Evolutionary conservation across 2,329 filamentous ascomycete species (phyloP).

Genomic region (Aspergillus sergii): DNA sequence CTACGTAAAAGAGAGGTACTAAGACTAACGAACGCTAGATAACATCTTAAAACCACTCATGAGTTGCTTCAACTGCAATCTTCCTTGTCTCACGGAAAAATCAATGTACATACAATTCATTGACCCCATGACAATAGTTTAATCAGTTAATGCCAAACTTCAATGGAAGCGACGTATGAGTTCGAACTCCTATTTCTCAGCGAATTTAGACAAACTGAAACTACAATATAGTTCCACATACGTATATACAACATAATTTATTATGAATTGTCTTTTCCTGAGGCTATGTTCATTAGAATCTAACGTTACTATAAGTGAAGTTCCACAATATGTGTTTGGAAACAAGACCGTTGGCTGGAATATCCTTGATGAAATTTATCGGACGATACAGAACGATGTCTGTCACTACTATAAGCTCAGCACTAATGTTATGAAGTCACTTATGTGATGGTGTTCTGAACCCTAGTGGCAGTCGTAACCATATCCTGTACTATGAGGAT

Average conservation of each 20-base stretch:
- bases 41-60: background rate
- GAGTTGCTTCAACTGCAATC: background rate
- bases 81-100: background rate
- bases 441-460: background rate
- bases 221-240: background rate
- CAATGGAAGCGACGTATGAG: background rate
- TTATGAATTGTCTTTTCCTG: background rate
- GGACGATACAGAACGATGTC: background rate
- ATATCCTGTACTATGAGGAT: background rate
- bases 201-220: background rate
- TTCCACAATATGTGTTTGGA: background rate
- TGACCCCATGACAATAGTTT: background rate
- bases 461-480: background rate
- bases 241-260: background rate
- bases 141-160: background rate
- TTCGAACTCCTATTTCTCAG: background rate
- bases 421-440: background rate
- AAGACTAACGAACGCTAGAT: background rate
- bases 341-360: background rate
- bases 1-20: background rate
- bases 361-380: background rate
- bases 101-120: background rate
- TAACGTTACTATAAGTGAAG: background rate
- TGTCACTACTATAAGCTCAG: background rate
- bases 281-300: background rate